Evolutionary conservation across 352 stramenopile genomes (phyloP), one percentile per base, ranked within the genome.

Genomic region (Phytophthora pistaciae): DNA sequence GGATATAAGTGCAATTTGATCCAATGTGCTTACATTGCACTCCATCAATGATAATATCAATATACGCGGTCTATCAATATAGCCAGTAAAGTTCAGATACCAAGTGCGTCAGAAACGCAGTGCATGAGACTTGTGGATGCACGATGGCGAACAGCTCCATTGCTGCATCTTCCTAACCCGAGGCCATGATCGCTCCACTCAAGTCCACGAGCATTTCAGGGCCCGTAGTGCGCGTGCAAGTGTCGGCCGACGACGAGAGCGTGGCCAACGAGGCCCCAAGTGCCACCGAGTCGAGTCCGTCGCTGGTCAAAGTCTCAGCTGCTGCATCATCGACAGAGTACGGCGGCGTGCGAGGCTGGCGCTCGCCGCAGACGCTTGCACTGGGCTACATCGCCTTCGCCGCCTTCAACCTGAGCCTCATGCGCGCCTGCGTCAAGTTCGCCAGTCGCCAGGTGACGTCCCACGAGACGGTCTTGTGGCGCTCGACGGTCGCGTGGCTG

Each of bases 391-490:
- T 91, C 54, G 81, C 80, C 3, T 42, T 80, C 11, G 84, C 83
- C 4, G 82, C 83, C 42, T 74, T 91, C 44, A 86, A 80, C 36
- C 77, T 91, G 53, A 91, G 83, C 48, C 68, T 88, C 50, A 79
- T 90, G 68, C 77, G 79, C 52, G 77, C 73, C 31, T 79, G 80
- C 36, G 79, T 90, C 60, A 91, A 91, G 78, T 84, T 77, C 46
- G 78, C 79, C 31, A 87, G 79, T 55, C 59, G 74, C 50, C 36
- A 69, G 23, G 71, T 86, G 65, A 78, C 72, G 18, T 79, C 81
- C 13, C 83, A 87, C 77, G 77, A 91, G 60, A 77, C 80, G 36
- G 75, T 91, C n/a, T 75, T 90, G 50, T 91, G 83, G 83, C 75
- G 81, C 36, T 88, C 81, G 2, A 48, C 31, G 27, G 68, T 87